These are phyloP conservation scores for Lentinula guzmanii DNA, from an alignment of 768 basidiomycete species.

Conservation along the genomic window DNA sequence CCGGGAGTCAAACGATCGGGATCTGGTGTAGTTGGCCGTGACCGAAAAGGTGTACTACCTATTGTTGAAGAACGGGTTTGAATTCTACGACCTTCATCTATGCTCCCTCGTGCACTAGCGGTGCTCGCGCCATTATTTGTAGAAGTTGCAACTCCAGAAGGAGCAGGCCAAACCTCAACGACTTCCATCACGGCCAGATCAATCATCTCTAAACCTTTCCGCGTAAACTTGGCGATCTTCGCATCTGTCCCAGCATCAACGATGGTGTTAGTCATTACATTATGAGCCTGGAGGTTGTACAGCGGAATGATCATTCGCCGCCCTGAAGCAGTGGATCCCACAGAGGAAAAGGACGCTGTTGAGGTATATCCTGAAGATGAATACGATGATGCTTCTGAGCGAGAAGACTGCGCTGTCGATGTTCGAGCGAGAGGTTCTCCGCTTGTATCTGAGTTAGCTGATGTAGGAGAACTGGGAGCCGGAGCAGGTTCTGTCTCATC, in stretches of 20 bases:
- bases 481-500: constrained; percentile 32
- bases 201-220: constrained; percentile 70
- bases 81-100: neutral
- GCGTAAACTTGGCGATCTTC: constrained; percentile 73
- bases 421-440: constrained; percentile 1
- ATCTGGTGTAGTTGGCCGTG: constrained; percentile 14
- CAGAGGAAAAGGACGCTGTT: constrained; percentile 30
- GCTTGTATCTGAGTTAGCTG: constrained; percentile 4
- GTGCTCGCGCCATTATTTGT: neutral
- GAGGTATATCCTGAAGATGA: constrained; percentile 62
- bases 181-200: constrained; percentile 77
- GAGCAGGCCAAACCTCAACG: constrained; percentile 60
- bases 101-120: neutral
- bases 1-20: constrained; percentile 17
- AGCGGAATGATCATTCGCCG: constrained; percentile 80
- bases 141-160: constrained; percentile 4
- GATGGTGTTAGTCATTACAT: constrained; percentile 80
- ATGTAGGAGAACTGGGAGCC: constrained; percentile 13
- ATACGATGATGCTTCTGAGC: constrained; percentile 16
- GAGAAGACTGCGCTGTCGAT: constrained; percentile 20
- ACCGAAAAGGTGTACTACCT: neutral
- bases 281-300: constrained; percentile 85
- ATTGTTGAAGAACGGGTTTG: neutral
- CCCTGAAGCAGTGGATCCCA: constrained; percentile 32
- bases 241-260: constrained; percentile 87